Base-by-base conservation (phyloP, 2,329 filamentous ascomycete species). In the Colletotrichum sp. region DNA sequence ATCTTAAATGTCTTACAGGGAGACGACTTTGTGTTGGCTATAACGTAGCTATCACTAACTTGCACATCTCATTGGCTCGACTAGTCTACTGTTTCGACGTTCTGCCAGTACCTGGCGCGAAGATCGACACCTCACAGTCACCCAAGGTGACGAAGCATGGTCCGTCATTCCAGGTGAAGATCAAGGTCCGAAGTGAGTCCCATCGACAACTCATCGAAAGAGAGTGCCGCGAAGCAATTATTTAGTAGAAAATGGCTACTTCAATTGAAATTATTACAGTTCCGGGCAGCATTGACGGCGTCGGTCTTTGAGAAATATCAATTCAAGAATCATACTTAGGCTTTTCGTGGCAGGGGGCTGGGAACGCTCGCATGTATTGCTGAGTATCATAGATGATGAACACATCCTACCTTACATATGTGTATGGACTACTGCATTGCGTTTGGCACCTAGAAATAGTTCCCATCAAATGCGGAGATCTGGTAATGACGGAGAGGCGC, bases 1-100 rank as follows among this genome's bases (percentile, higher is more conserved):
- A 22, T 22, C n/a, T 22, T 52, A 22, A 22, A 4, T 22, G 44
- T 6, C n/a, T 22, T 22, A 10, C 44, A 52, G 44, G 44, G n/a
- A 7, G 44, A 22, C 44, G 44, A 52, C 44, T 52, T 7, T 52
- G 44, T 22, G 44, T 52, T 52, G 44, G 44, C n/a, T 22, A 52
- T 8, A 52, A 52, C 0, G 44, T 52, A 13, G 44, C 44, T 0
- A 52, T 52, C 0, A 22, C n/a, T 0, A 52, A 52, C 3, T 5
- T 52, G n/a, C 44, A 52, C n/a, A 52, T 52, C 44, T 52, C 44
- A 8, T 52, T 52, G 6, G 44, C 44, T 5, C n/a, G 44, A 4
- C 10, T 52, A 0, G 10, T 52, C 2, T 52, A 52, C 44, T 52
- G n/a, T 52, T 52, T 52, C n/a, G 44, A 52, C 0, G 5, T 52